phyloP scores from a whole-genome alignment of 2,329 filamentous ascomycete genomes.

The Claviceps quebecensis region DNA sequence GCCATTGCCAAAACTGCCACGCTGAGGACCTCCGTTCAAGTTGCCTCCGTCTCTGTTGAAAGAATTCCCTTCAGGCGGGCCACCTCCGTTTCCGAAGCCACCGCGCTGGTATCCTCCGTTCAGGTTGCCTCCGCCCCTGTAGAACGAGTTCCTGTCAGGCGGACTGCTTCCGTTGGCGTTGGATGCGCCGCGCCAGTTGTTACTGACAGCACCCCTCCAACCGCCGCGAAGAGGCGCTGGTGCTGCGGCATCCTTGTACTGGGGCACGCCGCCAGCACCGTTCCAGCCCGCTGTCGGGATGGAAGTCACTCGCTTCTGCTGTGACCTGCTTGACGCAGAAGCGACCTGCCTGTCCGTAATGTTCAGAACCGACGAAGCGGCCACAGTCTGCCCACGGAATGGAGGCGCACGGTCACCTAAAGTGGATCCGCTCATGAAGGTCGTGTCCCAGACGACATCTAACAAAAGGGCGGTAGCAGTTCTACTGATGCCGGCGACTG shows the following conservation, averaged over 20 bases:
- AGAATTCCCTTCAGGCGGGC: constrained; percentile 20
- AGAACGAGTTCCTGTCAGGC: constrained; percentile 19
- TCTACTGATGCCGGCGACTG: constrained; percentile 86
- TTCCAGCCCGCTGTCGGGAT: constrained; percentile 39
- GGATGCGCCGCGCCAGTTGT: constrained; percentile 11
- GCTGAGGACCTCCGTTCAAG: constrained; percentile 21
- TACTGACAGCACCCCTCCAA: constrained; percentile 43
- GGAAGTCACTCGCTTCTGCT: constrained; percentile 35
- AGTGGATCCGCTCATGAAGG: constrained; percentile 95
- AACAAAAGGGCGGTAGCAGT: constrained; percentile 71
- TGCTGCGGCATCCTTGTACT: constrained; percentile 44
- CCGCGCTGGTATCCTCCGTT: constrained; percentile 16
- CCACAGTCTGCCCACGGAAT: constrained; percentile 88
- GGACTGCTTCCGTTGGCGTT: constrained; percentile 21
- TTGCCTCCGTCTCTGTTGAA: constrained; percentile 26
- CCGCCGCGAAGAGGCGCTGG: constrained; percentile 41
- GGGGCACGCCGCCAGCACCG: constrained; percentile 44
- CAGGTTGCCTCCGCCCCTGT: constrained; percentile 25
- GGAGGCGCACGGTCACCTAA: constrained; percentile 79
- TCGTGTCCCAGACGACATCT: constrained; percentile 84
- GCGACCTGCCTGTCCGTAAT: constrained; percentile 70
- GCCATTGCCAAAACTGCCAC: constrained; percentile 15
- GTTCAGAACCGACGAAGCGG: constrained; percentile 79
- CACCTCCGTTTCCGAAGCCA: constrained; percentile 14
- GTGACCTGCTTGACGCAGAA: constrained; percentile 39